phyloP scores from a whole-genome alignment of 768 basidiomycete species.

The Paxillus ammoniavirescens region DNA sequence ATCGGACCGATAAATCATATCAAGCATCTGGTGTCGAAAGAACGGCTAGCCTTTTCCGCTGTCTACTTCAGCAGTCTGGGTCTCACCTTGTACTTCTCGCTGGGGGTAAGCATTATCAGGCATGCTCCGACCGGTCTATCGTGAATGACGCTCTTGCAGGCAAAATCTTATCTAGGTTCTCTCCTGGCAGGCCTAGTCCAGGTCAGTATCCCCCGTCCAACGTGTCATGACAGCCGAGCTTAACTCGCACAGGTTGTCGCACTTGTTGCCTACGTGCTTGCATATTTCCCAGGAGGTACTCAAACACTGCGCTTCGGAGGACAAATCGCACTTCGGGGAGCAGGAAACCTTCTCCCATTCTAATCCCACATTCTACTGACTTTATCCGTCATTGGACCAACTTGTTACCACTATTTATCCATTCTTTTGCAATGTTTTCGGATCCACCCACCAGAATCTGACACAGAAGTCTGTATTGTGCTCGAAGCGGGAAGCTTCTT shows the following conservation, averaged over 20 bases:
- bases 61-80: slow-evolving; percentile 83
- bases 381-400: neutral
- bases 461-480: neutral
- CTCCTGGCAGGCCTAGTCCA: slow-evolving; percentile 81
- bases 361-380: slow-evolving; percentile 32
- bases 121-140: neutral
- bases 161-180: slow-evolving; percentile 83
- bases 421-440: slow-evolving; percentile 3
- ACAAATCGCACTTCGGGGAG: slow-evolving; percentile 79
- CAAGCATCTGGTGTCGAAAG: slow-evolving; percentile 81
- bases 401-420: slow-evolving; percentile 8
- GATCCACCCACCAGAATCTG: neutral
- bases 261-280: slow-evolving; percentile 84
- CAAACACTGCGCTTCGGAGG: slow-evolving; percentile 80
- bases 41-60: slow-evolving; percentile 79
- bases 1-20: slow-evolving; percentile 90
- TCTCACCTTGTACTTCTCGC: slow-evolving; percentile 87
- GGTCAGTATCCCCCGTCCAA: slow-evolving; percentile 33
- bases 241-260: slow-evolving; percentile 59
- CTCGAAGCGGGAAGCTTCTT: neutral
- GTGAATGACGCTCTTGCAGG: slow-evolving; percentile 39
- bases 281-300: slow-evolving; percentile 92
- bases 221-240: neutral
- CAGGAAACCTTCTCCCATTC: slow-evolving; percentile 77
- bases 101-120: slow-evolving; percentile 60